Base-by-base conservation (phyloP, 169 alveolate species). In the Plasmodium gaboni region DNA sequence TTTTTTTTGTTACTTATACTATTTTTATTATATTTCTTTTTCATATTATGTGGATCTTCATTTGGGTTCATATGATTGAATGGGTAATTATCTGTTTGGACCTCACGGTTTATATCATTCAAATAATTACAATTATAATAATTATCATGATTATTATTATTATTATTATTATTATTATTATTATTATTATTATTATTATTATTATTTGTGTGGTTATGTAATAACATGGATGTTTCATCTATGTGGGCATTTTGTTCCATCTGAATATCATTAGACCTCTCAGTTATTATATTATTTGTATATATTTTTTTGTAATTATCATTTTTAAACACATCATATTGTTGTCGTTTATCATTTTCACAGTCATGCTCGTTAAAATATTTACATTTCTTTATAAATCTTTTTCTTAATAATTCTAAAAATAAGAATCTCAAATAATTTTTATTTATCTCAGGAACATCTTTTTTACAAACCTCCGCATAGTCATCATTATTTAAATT, bases 301-400 rank as follows among this genome's bases (percentile, higher is more conserved):
- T 38, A 38, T 9, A 38, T 38, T 38, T 38, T 38, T 38, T 38
- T 38, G 26, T 26, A 22, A 24, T 24, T 61, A 24, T 61, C 70
- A 61, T 61, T 22, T 17, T 22, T 61, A 15, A 61, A 1, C 2
- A 8, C 17, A 61, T 61, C 28, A 1, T 65, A 64, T 2, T 24
- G 19, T 55, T 3, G 15, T 0, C 15, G 19, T 24, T 57, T 46
- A 13, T 68, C 42, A 80, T 80, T 80, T 68, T 80, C 90, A 55
- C 90, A 80, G 1, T 61, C 26, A 24, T 80, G 90, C 6, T 80
- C 90, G 67, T 80, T 80, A 67, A 80, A 80, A 68, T 80, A 69
- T 32, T 53, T 80, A 42, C 90, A 80, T 61, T 80, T 80, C 69
- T 80, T 80, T 55, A 80, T 80, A 38, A 55, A 68, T 42, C 59